Evolutionary conservation across 768 basidiomycete genomes (phyloP).

Genomic region (Auricularia auricula-judae): DNA sequence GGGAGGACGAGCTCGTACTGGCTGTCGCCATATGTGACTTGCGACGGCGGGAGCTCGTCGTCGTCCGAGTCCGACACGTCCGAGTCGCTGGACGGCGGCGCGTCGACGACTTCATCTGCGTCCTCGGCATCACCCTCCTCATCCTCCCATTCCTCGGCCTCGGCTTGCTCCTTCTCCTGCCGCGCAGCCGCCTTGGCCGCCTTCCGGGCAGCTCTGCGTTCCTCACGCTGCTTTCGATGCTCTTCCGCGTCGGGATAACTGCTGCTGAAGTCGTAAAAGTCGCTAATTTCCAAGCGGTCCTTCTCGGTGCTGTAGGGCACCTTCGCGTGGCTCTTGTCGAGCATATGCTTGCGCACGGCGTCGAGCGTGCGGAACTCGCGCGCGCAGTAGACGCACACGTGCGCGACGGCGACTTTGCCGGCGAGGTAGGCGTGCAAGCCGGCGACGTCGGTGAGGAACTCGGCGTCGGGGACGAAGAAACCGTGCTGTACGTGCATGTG

Average conservation of each 20-base stretch:
- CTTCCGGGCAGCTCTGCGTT: not conserved
- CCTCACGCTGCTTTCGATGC: slow-evolving; percentile 14
- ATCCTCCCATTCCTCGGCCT: slow-evolving; percentile 24
- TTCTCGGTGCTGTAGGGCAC: slow-evolving; percentile 75
- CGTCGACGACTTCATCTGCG: slow-evolving; percentile 31
- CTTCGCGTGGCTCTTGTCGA: slow-evolving; percentile 94
- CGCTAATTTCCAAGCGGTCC: slow-evolving; percentile 79
- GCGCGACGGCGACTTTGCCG: slow-evolving; percentile 88
- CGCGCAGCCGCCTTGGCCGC: slow-evolving; percentile 5
- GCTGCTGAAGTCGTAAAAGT: slow-evolving; percentile 83
- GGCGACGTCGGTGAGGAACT: slow-evolving; percentile 73
- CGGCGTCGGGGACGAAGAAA: slow-evolving; percentile 92
- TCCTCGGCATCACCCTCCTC: slow-evolving; percentile 20
- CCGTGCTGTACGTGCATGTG: slow-evolving; percentile 88
- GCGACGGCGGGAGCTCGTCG: slow-evolving; percentile 36
- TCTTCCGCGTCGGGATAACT: slow-evolving; percentile 55
- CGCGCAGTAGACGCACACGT: slow-evolving; percentile 87
- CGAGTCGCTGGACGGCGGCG: slow-evolving; percentile 6
- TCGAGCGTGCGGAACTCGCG: slow-evolving; percentile 74
- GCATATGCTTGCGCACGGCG: slow-evolving; percentile 91
- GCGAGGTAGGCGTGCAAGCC: slow-evolving; percentile 81
- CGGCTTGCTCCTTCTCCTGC: slow-evolving; percentile 13
- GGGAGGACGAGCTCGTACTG: slow-evolving; percentile 84
- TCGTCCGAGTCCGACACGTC: slow-evolving; percentile 20
- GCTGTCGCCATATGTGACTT: slow-evolving; percentile 69